phyloP scores from a whole-genome alignment of 768 basidiomycete species.

The Pleurotus giganteus region DNA sequence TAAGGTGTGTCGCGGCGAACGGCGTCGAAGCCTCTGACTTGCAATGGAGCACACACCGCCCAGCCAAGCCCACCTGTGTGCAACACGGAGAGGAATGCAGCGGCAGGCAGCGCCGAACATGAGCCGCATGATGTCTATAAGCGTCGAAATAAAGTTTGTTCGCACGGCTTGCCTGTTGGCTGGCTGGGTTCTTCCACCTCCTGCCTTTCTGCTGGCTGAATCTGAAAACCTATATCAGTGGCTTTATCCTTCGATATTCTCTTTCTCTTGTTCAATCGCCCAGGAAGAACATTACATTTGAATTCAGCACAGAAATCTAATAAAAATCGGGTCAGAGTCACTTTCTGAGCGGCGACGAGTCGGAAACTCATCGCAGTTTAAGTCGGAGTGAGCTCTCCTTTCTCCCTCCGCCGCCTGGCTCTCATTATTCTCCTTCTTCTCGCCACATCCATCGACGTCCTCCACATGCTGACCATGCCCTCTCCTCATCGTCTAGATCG shows the following conservation, averaged over 20 bases:
- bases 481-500: background rate
- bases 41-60: too few relatives aligned
- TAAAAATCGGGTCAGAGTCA: conserved; percentile 7
- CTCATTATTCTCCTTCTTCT: background rate
- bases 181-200: too few relatives aligned
- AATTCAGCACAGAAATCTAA: background rate
- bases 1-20: too few relatives aligned
- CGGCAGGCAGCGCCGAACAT: too few relatives aligned
- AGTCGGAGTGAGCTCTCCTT: conserved; percentile 8
- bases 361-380: conserved; percentile 10
- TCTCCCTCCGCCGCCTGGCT: conserved; percentile 4
- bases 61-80: too few relatives aligned
- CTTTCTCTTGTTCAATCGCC: background rate
- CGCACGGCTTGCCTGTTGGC: too few relatives aligned
- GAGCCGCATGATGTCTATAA: too few relatives aligned
- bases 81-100: too few relatives aligned
- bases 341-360: conserved; percentile 11
- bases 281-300: background rate
- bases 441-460: background rate
- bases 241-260: background rate
- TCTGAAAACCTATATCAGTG: too few relatives aligned
- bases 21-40: too few relatives aligned
- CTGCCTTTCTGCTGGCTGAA: too few relatives aligned
- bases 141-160: too few relatives aligned
- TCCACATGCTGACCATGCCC: background rate